A percentile compares a stretch with the other conserved stretches of the same genome.
These are phyloP conservation scores for Shiraia bambusicola DNA, from an alignment of 2,329 filamentous ascomycete genomes.

Conservation along the genomic window DNA sequence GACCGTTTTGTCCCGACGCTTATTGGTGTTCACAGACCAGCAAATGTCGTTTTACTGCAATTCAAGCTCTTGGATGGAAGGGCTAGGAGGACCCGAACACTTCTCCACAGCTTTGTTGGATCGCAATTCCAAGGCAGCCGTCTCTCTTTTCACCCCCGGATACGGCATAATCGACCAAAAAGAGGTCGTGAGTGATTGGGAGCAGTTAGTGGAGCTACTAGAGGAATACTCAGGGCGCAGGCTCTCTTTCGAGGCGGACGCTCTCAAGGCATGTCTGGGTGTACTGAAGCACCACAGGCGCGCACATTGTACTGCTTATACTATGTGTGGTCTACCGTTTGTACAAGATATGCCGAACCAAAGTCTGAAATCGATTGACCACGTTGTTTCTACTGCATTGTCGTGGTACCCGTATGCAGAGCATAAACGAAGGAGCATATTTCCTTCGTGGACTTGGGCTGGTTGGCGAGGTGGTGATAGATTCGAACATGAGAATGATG, in stretches of 20 bases:
- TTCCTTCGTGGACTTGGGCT: background rate
- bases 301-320: background rate
- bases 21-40: slow-evolving; percentile 5
- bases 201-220: too few species aligned
- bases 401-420: too few species aligned
- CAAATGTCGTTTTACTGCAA: slow-evolving; percentile 5
- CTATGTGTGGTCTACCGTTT: background rate
- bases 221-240: background rate
- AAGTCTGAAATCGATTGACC: too few species aligned
- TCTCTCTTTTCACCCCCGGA: too few species aligned
- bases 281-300: background rate
- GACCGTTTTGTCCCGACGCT: background rate
- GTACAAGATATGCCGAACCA: too few species aligned
- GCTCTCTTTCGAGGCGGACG: slow-evolving; percentile 1
- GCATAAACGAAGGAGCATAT: background rate
- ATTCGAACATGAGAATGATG: too few species aligned
- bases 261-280: background rate
- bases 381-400: too few species aligned
- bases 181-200: too few species aligned
- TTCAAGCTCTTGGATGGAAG: background rate
- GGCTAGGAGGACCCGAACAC: background rate
- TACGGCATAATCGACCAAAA: too few species aligned
- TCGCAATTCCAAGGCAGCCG: too few species aligned
- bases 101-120: background rate
- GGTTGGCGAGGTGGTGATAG: background rate